Evolutionary conservation across 1,284 basidiomycete species (phyloP).

Genomic region (Pseudozyma sp.): DNA sequence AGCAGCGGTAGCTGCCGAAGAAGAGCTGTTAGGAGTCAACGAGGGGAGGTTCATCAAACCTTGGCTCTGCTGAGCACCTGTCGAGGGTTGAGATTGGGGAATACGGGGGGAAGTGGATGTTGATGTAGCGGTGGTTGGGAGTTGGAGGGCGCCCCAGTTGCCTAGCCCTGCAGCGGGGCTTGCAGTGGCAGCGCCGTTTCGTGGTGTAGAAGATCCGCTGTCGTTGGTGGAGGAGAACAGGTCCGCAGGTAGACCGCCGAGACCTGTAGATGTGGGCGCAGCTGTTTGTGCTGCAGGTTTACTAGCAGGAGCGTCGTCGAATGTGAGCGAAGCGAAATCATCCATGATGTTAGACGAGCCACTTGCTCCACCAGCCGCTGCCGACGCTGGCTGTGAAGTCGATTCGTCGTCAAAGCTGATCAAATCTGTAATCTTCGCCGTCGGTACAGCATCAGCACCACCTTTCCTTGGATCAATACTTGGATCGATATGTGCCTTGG

Average conservation of each 20-base stretch:
- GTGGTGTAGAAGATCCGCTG: constrained; percentile 26
- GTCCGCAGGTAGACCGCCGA: constrained; percentile 41
- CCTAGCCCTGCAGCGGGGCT: constrained; percentile 44
- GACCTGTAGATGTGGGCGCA: constrained; percentile 6
- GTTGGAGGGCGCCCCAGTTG: constrained; percentile 58
- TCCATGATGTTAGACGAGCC: constrained; percentile 43
- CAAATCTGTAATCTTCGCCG: constrained; percentile 63
- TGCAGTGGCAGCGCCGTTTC: constrained; percentile 3
- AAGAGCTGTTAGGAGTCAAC: constrained; percentile 18
- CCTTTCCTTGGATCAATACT: constrained; percentile 64
- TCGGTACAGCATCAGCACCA: constrained; percentile 62
- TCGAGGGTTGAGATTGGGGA: constrained; percentile 1
- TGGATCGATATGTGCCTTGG: constrained; percentile 74
- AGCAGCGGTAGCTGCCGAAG: not conserved
- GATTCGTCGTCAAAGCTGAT: constrained; percentile 66
- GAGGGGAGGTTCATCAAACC: constrained; percentile 26
- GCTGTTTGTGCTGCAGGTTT: not conserved
- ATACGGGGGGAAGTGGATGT: constrained; percentile 35
- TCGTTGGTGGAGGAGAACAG: constrained; percentile 43
- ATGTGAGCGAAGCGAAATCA: constrained; percentile 64
- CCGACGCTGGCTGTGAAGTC: constrained; percentile 1
- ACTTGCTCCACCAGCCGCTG: not conserved
- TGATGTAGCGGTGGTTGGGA: constrained; percentile 50
- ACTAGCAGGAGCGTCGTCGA: constrained; percentile 36
- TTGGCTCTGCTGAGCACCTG: not conserved